phyloP scores from a whole-genome alignment of 257 asterid genomes.

The Linaria vulgaris region DNA sequence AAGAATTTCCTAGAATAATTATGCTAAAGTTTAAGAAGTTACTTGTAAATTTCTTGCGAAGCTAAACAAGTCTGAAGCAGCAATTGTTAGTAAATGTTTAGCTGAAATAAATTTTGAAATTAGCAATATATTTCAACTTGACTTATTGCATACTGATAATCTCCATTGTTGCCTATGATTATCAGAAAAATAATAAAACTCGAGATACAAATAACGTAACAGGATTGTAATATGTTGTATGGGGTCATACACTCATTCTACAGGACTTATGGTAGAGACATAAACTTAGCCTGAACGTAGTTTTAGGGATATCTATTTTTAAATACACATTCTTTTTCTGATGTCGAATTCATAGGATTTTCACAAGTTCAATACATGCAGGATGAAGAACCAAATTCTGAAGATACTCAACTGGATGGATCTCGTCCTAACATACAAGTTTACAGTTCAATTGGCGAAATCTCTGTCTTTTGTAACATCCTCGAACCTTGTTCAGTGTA shows the following conservation, averaged over 20 bases:
- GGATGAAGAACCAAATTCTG: conserved; percentile 49
- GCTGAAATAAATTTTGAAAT: background rate
- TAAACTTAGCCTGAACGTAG: background rate
- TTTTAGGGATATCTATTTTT: background rate
- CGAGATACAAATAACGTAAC: no score
- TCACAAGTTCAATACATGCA: conserved; percentile 20
- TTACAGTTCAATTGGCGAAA: conserved; percentile 66
- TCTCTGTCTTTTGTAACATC: conserved; percentile 81
- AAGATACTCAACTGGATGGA: conserved; percentile 37
- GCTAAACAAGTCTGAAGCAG: no score
- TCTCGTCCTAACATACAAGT: conserved; percentile 28
- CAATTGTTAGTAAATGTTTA: background rate
- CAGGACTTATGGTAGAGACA: no score
- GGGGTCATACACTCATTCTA: no score
- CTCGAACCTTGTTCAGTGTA: conserved; percentile 94
- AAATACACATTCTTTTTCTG: background rate
- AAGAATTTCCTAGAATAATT: no score
- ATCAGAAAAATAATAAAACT: no score
- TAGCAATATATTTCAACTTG: no score
- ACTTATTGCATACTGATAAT: no score
- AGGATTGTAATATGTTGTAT: no score
- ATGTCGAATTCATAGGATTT: background rate
- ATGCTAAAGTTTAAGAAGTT: no score
- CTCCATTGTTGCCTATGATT: background rate
- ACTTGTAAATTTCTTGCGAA: no score